Evolutionary conservation across 2,329 filamentous ascomycete species (phyloP).

Genomic region (Fusarium sp.): DNA sequence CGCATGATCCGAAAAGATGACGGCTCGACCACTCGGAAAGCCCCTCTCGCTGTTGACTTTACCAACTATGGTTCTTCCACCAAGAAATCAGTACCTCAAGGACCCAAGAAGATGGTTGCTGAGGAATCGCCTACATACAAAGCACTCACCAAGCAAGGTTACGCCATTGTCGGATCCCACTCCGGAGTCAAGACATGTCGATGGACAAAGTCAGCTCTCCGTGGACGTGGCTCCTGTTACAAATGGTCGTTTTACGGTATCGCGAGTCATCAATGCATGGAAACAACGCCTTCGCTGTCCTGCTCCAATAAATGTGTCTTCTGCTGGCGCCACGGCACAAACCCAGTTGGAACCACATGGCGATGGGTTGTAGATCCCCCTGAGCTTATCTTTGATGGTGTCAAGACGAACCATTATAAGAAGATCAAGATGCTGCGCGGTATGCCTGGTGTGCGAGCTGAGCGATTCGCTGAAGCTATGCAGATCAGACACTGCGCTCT

Average conservation of each 20-base stretch:
- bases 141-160: constrained; percentile 94
- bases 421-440: constrained; percentile 98
- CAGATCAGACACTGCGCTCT: constrained; percentile 92
- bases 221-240: constrained; percentile 94
- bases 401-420: constrained; percentile 92
- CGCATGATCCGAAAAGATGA: constrained; percentile 66
- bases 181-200: constrained; percentile 98
- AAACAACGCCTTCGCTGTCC: constrained; percentile 92
- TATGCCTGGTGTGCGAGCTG: constrained; percentile 89
- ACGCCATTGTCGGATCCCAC: constrained; percentile 93
- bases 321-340: constrained; percentile 98
- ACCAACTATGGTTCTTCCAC: constrained; percentile 73
- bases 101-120: constrained; percentile 92
- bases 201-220: constrained; percentile 97
- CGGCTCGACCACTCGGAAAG: constrained; percentile 46
- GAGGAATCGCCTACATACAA: constrained; percentile 88
- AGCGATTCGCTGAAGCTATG: constrained; percentile 93
- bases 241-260: constrained; percentile 99
- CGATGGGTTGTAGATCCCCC: constrained; percentile 95
- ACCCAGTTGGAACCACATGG: constrained; percentile 96
- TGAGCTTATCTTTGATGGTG: constrained; percentile 87
- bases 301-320: constrained; percentile 99
- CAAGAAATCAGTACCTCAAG: constrained; percentile 56
- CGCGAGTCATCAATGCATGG: constrained; percentile 96
- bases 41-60: constrained; percentile 84